These are phyloP conservation scores for Metrosideros polymorpha DNA, from an alignment of 441 rosid genomes.

Conservation along the genomic window DNA sequence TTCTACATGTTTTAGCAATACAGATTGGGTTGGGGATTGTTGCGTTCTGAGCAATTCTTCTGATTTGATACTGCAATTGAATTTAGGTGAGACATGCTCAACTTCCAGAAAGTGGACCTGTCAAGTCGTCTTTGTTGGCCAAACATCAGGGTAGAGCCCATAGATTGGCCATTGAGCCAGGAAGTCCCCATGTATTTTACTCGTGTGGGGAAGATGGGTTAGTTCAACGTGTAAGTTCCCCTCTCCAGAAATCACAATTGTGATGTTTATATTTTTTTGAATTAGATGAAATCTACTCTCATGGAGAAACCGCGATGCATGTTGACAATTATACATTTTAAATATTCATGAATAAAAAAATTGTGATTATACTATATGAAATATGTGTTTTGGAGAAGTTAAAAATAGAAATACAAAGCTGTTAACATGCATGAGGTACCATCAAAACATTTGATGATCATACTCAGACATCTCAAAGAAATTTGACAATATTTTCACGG, in stretches of 20 bases:
- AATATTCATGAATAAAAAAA: neutral
- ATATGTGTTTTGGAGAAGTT: neutral
- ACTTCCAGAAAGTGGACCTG: conserved; percentile 51
- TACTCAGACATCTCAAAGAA: neutral
- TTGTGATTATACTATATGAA: neutral
- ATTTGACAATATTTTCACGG: neutral
- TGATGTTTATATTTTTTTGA: neutral
- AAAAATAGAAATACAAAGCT: neutral
- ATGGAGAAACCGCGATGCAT: neutral
- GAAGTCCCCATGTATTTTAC: conserved; percentile 77
- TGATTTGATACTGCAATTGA: neutral
- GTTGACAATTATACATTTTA: neutral
- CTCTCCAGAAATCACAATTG: neutral
- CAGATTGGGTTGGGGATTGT: neutral
- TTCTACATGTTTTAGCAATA: neutral
- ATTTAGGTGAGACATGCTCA: conserved; percentile 71
- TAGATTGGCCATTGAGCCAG: conserved; percentile 84
- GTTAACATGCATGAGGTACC: neutral
- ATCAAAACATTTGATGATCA: neutral
- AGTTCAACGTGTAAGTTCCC: conserved; percentile 71
- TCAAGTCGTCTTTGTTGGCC: conserved; percentile 47
- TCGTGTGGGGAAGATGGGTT: conserved; percentile 92
- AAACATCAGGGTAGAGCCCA: conserved; percentile 64
- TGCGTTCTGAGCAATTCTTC: neutral
- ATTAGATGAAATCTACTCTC: neutral